A percentile compares a stretch with the other conserved stretches of the same genome.
Conservation (phyloP, 225 moss, liverwort and hornwort species). For the Pseudoscleropodium purum region DNA sequence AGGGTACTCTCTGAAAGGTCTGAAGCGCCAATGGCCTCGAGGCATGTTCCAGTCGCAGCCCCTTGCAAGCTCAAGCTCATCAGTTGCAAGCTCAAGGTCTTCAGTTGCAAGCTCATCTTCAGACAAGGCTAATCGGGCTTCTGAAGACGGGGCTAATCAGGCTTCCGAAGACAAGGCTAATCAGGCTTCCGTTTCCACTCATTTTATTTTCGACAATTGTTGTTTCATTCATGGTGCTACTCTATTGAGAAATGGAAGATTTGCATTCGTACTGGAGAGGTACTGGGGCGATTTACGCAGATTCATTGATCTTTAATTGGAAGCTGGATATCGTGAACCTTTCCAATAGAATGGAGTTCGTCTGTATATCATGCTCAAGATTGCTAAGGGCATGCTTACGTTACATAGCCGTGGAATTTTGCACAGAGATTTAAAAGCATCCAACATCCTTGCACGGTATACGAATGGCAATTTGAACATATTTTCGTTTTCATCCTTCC, state of each 20-base stretch:
- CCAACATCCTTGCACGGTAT: background rate
- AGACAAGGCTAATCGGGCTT: background rate
- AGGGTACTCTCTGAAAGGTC: background rate
- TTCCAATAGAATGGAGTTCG: fast-evolving
- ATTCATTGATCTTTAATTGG: background rate
- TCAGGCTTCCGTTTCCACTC: background rate
- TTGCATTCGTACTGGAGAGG: background rate
- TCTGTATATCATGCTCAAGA: background rate
- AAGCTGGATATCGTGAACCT: background rate
- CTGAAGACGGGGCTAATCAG: background rate
- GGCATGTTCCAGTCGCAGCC: background rate
- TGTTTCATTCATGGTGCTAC: background rate
- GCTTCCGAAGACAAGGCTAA: background rate
- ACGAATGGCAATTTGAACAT: background rate
- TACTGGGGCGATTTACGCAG: background rate
- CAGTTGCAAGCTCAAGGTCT: background rate
- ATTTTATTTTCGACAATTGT: background rate
- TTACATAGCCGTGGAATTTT: background rate
- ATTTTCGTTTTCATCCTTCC: background rate
- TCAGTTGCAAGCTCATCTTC: too few species aligned
- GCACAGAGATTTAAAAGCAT: background rate
- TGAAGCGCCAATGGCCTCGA: background rate
- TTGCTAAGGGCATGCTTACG: background rate
- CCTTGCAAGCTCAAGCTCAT: background rate
- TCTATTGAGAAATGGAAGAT: background rate